These are phyloP conservation scores for Pecoramyces ruminantium DNA, from an alignment of 192 early-diverging fungal genomes.

Conservation along the genomic window DNA sequence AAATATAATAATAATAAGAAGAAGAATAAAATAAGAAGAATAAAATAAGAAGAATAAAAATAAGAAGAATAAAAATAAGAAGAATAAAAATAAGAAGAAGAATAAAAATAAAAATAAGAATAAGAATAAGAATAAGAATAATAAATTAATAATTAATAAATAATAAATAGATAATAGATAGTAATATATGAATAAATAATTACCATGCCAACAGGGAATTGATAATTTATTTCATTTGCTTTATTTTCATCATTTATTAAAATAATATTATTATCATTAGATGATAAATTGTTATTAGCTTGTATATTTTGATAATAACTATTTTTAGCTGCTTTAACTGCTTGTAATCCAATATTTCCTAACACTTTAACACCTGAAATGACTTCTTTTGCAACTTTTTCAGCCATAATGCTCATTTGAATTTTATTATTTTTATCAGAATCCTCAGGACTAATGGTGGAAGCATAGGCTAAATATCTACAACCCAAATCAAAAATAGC, in stretches of 20 bases:
- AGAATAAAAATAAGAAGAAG: too few relatives aligned
- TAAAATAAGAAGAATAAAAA: too few relatives aligned
- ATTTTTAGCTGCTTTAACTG: slow-evolving; percentile 2
- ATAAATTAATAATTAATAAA: too few relatives aligned
- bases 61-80: too few relatives aligned
- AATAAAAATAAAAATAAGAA: too few relatives aligned
- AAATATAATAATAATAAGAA: too few relatives aligned
- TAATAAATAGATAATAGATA: too few relatives aligned
- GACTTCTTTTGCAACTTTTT: slow-evolving; percentile 64
- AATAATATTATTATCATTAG: too few relatives aligned
- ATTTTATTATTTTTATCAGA: slow-evolving; percentile 7
- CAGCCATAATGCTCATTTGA: slow-evolving; percentile 30
- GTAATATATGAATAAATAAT: background rate
- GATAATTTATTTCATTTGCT: background rate
- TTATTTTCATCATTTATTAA: background rate
- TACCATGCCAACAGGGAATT: background rate
- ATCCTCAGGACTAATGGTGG: slow-evolving; percentile 17
- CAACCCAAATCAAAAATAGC: slow-evolving; percentile 46
- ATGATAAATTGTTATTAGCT: background rate
- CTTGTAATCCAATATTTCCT: slow-evolving; percentile 47
- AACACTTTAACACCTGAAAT: slow-evolving; percentile 57
- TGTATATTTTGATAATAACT: background rate
- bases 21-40: too few relatives aligned
- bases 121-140: too few relatives aligned
- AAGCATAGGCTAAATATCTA: slow-evolving; percentile 52